Evolutionary conservation across 2,329 filamentous ascomycete species (phyloP).

Genomic region (Monosporascus cannonballus): DNA sequence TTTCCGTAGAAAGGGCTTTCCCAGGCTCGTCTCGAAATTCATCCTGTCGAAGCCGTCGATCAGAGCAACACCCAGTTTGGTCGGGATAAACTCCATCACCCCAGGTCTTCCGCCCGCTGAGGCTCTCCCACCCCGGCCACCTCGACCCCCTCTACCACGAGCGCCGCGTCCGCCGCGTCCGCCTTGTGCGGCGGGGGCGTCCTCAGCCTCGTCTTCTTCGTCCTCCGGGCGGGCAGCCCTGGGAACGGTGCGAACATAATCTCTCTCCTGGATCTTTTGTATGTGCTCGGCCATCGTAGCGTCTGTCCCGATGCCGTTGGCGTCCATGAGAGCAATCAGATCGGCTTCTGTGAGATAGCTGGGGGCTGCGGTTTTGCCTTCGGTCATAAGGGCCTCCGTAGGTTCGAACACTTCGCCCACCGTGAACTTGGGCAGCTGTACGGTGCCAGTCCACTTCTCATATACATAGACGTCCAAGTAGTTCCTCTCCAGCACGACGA

Average conservation of each 20-base stretch:
- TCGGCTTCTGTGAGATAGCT: constrained; percentile 91
- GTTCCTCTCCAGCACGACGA: constrained; percentile 81
- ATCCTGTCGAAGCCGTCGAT: constrained; percentile 94
- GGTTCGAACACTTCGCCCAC: constrained; percentile 80
- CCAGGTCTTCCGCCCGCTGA: constrained; percentile 38
- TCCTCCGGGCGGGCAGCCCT: constrained; percentile 31
- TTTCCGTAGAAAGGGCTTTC: constrained; percentile 93
- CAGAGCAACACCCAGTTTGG: constrained; percentile 81
- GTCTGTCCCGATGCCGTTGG: constrained; percentile 96
- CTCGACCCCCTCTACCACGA: constrained; percentile 36
- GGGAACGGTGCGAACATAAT: constrained; percentile 69
- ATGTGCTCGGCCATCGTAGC: constrained; percentile 99
- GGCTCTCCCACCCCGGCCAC: constrained; percentile 32
- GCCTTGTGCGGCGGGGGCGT: constrained; percentile 30
- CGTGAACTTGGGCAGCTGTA: constrained; percentile 72
- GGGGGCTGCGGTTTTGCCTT: constrained; percentile 84
- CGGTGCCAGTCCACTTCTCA: constrained; percentile 90
- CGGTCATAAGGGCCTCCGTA: constrained; percentile 79
- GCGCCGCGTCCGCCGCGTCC: constrained; percentile 44
- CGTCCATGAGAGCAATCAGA: constrained; percentile 94
- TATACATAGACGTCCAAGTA: constrained; percentile 95
- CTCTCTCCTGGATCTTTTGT: constrained; percentile 82
- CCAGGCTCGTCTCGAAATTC: constrained; percentile 84
- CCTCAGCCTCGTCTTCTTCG: constrained; percentile 32
- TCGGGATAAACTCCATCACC: constrained; percentile 87